Evolutionary conservation across 257 asterid species (phyloP).

Genomic region (Solanum pinnatisectum): DNA sequence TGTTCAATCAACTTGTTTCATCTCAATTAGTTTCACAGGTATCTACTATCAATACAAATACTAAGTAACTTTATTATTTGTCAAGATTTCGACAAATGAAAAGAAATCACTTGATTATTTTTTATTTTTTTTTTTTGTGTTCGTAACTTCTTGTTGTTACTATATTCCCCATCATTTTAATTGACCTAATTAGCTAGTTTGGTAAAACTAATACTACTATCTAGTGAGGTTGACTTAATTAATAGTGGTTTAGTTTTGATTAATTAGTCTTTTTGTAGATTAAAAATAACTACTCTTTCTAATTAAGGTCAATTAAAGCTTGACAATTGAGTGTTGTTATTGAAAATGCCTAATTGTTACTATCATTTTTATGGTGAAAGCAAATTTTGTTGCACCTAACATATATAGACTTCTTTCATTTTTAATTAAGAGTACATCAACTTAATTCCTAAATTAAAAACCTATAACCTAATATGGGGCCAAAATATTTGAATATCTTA

Average conservation of each 20-base stretch:
- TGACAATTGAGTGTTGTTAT: background rate
- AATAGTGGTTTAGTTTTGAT: background rate
- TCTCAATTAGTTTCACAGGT: background rate
- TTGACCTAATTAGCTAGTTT: background rate
- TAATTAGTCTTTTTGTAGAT: background rate
- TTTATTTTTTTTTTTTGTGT: background rate
- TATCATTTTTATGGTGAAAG: background rate
- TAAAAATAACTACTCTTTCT: background rate
- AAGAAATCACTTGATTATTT: background rate
- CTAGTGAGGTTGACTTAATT: background rate
- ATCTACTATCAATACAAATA: background rate
- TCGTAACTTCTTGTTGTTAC: background rate
- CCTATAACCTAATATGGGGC: background rate
- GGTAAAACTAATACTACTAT: background rate
- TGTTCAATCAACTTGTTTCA: background rate
- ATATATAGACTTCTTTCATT: background rate
- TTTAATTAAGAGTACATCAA: background rate
- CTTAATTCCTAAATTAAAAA: background rate
- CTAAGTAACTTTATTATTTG: background rate
- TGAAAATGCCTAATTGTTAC: background rate
- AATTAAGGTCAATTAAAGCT: background rate
- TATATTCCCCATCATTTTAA: background rate
- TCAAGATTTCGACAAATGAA: background rate
- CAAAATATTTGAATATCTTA: background rate
- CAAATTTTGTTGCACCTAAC: background rate